Evolutionary conservation across 202 grass and related monocot species (phyloP).

Genomic region (Schoenoplectus triqueter): DNA sequence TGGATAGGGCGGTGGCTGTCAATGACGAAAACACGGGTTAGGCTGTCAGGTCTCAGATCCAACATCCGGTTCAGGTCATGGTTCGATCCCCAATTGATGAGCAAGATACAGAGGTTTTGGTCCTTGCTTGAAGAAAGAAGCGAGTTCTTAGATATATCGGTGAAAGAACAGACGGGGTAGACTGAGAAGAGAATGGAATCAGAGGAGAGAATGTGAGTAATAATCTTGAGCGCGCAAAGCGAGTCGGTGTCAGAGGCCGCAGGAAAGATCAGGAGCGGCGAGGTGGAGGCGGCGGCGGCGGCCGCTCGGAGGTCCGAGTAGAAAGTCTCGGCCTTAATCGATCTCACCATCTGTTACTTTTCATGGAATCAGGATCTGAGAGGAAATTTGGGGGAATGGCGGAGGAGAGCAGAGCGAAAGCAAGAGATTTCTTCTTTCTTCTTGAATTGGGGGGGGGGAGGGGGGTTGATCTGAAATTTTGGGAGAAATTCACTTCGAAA

Average conservation of each 20-base stretch:
- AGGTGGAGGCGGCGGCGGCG: constrained; percentile 40
- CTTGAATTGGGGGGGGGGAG: not conserved
- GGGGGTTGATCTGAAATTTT: constrained; percentile 32
- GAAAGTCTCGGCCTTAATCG: constrained; percentile 40
- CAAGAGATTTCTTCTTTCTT: not conserved
- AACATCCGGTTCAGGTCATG: constrained; percentile 61
- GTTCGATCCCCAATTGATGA: constrained; percentile 86
- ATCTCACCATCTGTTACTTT: not conserved
- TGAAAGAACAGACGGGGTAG: constrained; percentile 71
- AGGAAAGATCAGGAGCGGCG: constrained; percentile 80
- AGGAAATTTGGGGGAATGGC: not conserved
- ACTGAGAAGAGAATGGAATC: constrained; percentile 88
- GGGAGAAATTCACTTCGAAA: not conserved
- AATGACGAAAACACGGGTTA: constrained; percentile 54
- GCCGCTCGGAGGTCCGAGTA: constrained; percentile 59
- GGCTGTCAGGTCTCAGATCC: constrained; percentile 34
- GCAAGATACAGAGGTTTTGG: constrained; percentile 55
- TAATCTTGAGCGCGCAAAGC: constrained; percentile 70
- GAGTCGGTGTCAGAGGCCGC: constrained; percentile 83
- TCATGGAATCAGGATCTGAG: constrained; percentile 29
- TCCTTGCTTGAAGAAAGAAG: constrained; percentile 38
- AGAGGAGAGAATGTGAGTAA: constrained; percentile 72
- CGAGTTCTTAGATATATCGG: constrained; percentile 39
- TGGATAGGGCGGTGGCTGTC: constrained; percentile 86
- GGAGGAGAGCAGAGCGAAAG: not conserved